These are phyloP conservation scores for Saccharomycopsis sp. DNA, from an alignment of 805 yeast species.

Conservation along the genomic window DNA sequence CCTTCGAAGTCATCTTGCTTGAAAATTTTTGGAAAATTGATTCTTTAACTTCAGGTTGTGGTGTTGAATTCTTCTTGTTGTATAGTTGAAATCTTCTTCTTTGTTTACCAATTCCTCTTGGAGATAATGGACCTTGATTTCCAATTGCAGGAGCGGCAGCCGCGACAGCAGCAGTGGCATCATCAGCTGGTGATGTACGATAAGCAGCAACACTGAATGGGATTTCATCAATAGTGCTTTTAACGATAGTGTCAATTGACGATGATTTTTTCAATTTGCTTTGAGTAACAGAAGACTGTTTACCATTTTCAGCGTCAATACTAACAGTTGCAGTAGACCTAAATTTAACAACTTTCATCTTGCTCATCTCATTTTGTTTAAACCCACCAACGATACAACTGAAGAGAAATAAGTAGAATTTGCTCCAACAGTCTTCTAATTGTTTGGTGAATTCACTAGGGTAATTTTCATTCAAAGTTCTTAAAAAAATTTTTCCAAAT, in stretches of 20 bases:
- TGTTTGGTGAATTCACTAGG: slow-evolving; percentile 16
- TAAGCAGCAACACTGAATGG: slow-evolving; percentile 16
- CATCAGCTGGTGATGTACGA: slow-evolving; percentile 9
- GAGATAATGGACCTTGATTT: too few species aligned
- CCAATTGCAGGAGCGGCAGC: slow-evolving; percentile 1
- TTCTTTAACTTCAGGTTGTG: too few species aligned
- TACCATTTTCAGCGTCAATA: not conserved
- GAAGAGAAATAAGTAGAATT: slow-evolving; percentile 18
- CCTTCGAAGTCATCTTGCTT: not conserved
- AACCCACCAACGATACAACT: slow-evolving; percentile 22
- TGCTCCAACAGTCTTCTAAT: slow-evolving; percentile 16
- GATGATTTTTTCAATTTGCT: not conserved
- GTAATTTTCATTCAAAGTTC: slow-evolving; percentile 20
- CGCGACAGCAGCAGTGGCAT: not conserved
- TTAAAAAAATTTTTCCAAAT: slow-evolving; percentile 19
- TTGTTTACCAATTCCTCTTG: too few species aligned
- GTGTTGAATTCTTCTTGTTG: slow-evolving; percentile 1
- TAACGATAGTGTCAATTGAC: not conserved
- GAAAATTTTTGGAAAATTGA: slow-evolving; percentile 3
- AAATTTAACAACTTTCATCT: not conserved
- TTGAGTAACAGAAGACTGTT: not conserved
- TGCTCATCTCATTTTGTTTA: slow-evolving; percentile 3
- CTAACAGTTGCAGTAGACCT: not conserved
- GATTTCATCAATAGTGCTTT: not conserved
- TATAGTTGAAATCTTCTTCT: not conserved